Evolutionary conservation across 129 eudicot genomes (phyloP).

Genomic region (Rutidosis leptorrhynchoides): DNA sequence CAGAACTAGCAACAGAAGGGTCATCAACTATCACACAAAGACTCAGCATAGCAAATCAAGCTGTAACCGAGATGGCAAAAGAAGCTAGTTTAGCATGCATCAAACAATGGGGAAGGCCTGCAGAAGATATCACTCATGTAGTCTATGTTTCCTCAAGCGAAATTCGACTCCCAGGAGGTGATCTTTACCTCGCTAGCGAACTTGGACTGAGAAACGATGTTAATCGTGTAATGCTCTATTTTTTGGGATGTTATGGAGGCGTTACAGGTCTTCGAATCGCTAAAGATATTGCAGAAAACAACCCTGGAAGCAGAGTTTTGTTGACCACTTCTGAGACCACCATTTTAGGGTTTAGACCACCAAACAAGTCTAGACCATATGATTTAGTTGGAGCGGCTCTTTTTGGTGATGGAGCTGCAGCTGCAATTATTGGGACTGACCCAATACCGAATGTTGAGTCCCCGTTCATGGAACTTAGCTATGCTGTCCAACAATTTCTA

Average conservation of each 20-base stretch:
- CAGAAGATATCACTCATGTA: conserved; percentile 63
- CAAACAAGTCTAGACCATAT: conserved; percentile 70
- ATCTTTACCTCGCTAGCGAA: conserved; percentile 64
- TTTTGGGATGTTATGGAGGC: conserved; percentile 90
- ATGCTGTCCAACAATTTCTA: conserved; percentile 71
- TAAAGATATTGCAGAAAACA: conserved; percentile 89
- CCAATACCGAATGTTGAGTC: conserved; percentile 44
- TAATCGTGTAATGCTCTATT: conserved; percentile 89
- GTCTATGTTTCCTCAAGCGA: conserved; percentile 91
- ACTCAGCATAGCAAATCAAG: conserved; percentile 77
- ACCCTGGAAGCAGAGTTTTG: conserved; percentile 82
- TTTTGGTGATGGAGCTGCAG: conserved; percentile 28
- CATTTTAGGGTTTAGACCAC: conserved; percentile 87
- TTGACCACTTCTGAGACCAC: conserved; percentile 88
- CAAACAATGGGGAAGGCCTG: conserved; percentile 70
- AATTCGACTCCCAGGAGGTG: conserved; percentile 86
- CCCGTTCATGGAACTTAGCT: conserved; percentile 74
- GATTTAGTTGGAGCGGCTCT: conserved; percentile 93
- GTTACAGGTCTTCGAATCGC: conserved; percentile 87
- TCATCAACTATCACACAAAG: conserved; percentile 72
- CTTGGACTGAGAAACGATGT: conserved; percentile 72
- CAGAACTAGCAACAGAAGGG: conserved; percentile 89
- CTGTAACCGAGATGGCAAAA: conserved; percentile 79
- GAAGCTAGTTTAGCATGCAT: conserved; percentile 72
- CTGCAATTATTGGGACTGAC: conserved; percentile 64